phyloP scores from a whole-genome alignment of 202 grass and related monocot species.

The Cymbopogon flexuosus region DNA sequence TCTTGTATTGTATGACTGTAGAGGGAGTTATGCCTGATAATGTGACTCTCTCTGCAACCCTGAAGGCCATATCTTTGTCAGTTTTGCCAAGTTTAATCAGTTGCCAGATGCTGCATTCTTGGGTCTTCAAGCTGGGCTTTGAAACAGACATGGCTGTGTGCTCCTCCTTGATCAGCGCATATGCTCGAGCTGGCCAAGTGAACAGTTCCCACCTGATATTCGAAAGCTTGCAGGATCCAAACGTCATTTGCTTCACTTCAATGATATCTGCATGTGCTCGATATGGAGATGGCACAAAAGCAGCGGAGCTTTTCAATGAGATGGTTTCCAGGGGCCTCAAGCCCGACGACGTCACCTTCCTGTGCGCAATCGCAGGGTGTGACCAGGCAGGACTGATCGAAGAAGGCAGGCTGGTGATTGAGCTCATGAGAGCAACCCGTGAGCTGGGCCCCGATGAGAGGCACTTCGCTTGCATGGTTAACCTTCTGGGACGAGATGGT shows the following conservation, averaged over 20 bases:
- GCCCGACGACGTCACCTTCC: constrained; percentile 32
- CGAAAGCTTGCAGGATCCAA: constrained; percentile 24
- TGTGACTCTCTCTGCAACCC: constrained; percentile 32
- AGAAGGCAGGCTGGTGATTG: constrained; percentile 26
- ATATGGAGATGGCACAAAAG: constrained; percentile 18
- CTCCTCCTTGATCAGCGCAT: constrained; percentile 34
- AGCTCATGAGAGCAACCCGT: constrained; percentile 27
- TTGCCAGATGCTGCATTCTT: constrained; percentile 32
- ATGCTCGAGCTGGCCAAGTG: constrained; percentile 22
- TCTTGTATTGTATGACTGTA: constrained; percentile 16
- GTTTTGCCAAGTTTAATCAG: constrained; percentile 15
- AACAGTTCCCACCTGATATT: constrained; percentile 32
- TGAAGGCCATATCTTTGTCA: constrained; percentile 33
- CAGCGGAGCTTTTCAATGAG: constrained; percentile 11
- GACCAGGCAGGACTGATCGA: constrained; percentile 29
- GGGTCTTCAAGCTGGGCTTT: constrained; percentile 24
- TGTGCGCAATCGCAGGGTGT: constrained; percentile 27
- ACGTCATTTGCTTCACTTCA: constrained; percentile 37
- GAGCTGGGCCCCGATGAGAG: constrained; percentile 35
- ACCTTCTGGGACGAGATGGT: constrained; percentile 38
- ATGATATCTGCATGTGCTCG: constrained; percentile 17
- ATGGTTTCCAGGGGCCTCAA: constrained; percentile 35
- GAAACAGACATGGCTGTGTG: constrained; percentile 32
- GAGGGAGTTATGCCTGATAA: constrained; percentile 33
- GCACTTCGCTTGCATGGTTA: constrained; percentile 38